These are phyloP conservation scores for Phialocephala sp. DNA, from an alignment of 2,329 filamentous ascomycete genomes.

Conservation along the genomic window DNA sequence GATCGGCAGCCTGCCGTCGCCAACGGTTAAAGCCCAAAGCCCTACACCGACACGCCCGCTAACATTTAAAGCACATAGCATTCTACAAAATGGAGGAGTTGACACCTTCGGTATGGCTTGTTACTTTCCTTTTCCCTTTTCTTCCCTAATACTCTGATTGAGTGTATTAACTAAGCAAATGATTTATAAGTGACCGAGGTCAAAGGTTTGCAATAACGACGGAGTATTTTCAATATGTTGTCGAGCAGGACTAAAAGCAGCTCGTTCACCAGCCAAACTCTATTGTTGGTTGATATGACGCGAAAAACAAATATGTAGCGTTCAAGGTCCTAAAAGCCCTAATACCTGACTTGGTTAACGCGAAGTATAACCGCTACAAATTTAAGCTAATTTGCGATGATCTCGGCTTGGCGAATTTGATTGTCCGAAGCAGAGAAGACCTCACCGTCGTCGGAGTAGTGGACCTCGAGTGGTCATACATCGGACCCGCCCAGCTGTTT, in stretches of 20 bases:
- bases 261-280: slow-evolving; percentile 46
- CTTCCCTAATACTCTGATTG: too few species aligned
- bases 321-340: slow-evolving; percentile 41
- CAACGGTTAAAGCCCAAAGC: slow-evolving; percentile 21
- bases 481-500: slow-evolving; percentile 46
- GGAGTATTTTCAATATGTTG: slow-evolving; percentile 38
- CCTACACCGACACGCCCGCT: slow-evolving; percentile 38
- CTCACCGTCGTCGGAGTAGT: slow-evolving; percentile 45
- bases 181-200: slow-evolving; percentile 25
- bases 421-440: slow-evolving; percentile 44
- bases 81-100: slow-evolving; percentile 43
- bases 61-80: slow-evolving; percentile 44
- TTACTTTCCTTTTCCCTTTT: background rate
- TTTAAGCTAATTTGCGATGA: slow-evolving; percentile 49
- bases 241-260: slow-evolving; percentile 44
- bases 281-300: slow-evolving; percentile 37
- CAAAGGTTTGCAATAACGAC: slow-evolving; percentile 25
- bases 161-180: too few species aligned
- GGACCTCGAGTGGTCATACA: slow-evolving; percentile 47
- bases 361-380: slow-evolving; percentile 36
- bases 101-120: slow-evolving; percentile 30
- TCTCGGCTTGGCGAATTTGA: slow-evolving; percentile 46
- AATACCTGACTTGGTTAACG: slow-evolving; percentile 18
- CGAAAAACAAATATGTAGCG: slow-evolving; percentile 40
- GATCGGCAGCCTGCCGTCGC: slow-evolving; percentile 25